These are phyloP conservation scores for Caryopteris hybrid DNA, from an alignment of 305 asterid species.

Conservation along the genomic window DNA sequence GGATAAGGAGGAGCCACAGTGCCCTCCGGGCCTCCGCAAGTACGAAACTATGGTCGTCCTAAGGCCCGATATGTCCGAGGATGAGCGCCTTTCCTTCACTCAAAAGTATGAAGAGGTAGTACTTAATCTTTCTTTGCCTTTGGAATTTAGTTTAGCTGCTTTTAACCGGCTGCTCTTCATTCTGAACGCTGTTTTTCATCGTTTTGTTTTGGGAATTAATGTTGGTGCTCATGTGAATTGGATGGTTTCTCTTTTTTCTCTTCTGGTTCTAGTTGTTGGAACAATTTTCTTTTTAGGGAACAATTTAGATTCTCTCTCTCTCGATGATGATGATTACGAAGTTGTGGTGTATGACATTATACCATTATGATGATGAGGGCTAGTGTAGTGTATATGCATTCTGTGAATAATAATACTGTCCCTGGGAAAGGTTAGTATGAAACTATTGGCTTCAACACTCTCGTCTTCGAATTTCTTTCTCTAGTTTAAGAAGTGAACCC, in stretches of 20 bases:
- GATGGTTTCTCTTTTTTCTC: not conserved
- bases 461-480: no score
- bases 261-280: no score
- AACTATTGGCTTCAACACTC: no score
- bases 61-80: constrained; percentile 96
- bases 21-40: constrained; percentile 89
- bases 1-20: constrained; percentile 83
- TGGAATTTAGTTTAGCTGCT: not conserved
- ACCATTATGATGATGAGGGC: not conserved
- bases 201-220: not conserved
- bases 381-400: not conserved
- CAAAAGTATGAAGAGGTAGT: constrained; percentile 92
- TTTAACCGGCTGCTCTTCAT: not conserved
- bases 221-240: not conserved
- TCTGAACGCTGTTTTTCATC: not conserved
- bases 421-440: no score
- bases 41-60: constrained; percentile 86
- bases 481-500: no score
- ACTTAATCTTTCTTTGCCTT: not conserved
- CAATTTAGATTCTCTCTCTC: not conserved
- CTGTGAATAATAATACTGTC: no score
- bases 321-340: no score
- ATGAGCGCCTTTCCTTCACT: constrained; percentile 79
- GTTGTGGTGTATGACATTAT: not conserved
- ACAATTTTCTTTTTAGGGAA: not conserved